Base-by-base conservation (phyloP, 1,139 yeast species). In the Yamadazyma triangularis region DNA sequence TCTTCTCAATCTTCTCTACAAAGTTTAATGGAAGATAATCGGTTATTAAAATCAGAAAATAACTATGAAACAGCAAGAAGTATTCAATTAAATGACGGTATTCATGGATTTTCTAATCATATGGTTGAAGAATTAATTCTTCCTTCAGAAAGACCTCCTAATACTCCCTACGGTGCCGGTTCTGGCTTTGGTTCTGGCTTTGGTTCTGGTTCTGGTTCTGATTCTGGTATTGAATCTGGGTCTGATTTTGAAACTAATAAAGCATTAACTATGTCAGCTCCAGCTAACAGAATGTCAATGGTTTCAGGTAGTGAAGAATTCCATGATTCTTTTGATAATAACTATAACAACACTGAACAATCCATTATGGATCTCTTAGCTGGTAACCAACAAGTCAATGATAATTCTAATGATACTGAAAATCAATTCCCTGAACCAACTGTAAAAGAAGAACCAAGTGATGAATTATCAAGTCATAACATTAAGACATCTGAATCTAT, bases 1-100 rank as follows among this genome's bases (percentile, higher is more conserved):
- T 63, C 71, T 8, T 66, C 73, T 3, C 70, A 65, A 41, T 64
- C 71, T 3, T 66, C 73, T 5, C 53, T 68, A 29, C 71, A 63
- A 41, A 64, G 72, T 2, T 53, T 68, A 31, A 40, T 53, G 27
- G 70, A 64, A 22, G 48, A 53, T 15, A 67, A 65, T 40, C 47
- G 73, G 28, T 40, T 46, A 6, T 53, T 68, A 28, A 50, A 53
- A n/a, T 58, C 67, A 4, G 25, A 32, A 16, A 39, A 41, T 8
- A 48, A 50, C n/a, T 45, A 48, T 16, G 47, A 46, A 10, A 37
- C 39, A 2, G 45, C 50, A 15, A 51, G 48, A 21, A 72, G 73
- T 2, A 41, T 65, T 3, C 53, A 57, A 34, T 48, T 68, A 33
- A 63, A 62, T 38, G 72, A 67, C 41, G 74, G 74, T 8, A 63